These are phyloP conservation scores for Hypoxylon lienhwacheense DNA, from an alignment of 495 filamentous ascomycete species.

Conservation along the genomic window DNA sequence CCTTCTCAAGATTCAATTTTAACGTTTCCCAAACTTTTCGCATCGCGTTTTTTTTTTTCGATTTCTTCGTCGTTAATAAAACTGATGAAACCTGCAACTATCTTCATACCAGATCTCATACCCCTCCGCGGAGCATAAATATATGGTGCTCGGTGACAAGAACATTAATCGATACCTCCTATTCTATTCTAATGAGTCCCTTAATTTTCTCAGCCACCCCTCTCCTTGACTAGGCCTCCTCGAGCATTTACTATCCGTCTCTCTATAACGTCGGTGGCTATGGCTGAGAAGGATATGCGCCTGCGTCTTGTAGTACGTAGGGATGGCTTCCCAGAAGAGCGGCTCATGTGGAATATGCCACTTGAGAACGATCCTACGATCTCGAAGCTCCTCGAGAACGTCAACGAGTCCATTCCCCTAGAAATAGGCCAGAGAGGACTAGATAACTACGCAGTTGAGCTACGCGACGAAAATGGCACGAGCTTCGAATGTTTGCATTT, in stretches of 20 bases:
- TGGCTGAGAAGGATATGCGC: slow-evolving; percentile 60
- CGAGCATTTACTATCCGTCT: background rate
- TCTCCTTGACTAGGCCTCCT: background rate
- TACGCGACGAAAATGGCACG: slow-evolving; percentile 54
- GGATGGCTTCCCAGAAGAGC: slow-evolving; percentile 73
- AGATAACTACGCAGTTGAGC: slow-evolving; percentile 89
- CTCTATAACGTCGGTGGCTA: slow-evolving; percentile 5
- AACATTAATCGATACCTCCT: background rate
- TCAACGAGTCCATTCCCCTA: slow-evolving; percentile 82
- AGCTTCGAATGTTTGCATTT: slow-evolving; percentile 93
- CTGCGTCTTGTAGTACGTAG: slow-evolving; percentile 81
- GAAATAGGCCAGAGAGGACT: slow-evolving; percentile 84
- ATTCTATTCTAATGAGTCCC: background rate
- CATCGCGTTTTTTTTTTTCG: background rate
- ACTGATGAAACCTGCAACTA: background rate
- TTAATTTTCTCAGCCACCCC: background rate
- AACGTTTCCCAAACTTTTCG: background rate
- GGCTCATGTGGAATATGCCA: slow-evolving; percentile 71
- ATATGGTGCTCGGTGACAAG: background rate
- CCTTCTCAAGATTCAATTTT: too few species aligned
- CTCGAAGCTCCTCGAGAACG: slow-evolving; percentile 76
- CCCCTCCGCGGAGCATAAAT: background rate
- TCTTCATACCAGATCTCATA: background rate
- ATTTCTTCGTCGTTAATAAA: background rate
- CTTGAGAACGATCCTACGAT: slow-evolving; percentile 65